Conservation (phyloP, 2,329 filamentous ascomycete species). For the Endocalyx cinctus region DNA sequence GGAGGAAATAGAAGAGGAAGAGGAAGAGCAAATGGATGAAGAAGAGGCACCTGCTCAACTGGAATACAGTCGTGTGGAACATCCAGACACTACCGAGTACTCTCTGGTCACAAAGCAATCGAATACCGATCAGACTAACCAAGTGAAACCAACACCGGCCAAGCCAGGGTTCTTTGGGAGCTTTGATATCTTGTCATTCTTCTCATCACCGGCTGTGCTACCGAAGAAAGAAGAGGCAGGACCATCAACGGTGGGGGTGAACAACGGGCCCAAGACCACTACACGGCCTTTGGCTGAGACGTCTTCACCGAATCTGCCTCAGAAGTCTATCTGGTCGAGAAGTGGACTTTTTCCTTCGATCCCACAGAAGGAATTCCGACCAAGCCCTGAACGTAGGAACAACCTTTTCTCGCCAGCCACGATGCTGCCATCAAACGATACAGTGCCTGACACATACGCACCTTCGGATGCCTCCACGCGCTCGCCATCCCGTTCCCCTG, state of each 20-base stretch:
- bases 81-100: constrained; percentile 33
- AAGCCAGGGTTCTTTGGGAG: constrained; percentile 24
- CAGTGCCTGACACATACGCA: constrained; percentile 22
- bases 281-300: constrained; percentile 10
- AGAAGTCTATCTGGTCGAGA: constrained; percentile 24
- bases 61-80: no score
- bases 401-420: constrained; percentile 33
- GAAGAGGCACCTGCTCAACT: no score
- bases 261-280: no score
- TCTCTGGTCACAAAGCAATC: constrained; percentile 36
- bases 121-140: constrained; percentile 13
- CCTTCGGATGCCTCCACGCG: no score
- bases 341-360: constrained; percentile 27
- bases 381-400: constrained; percentile 25
- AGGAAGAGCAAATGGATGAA: no score
- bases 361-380: constrained; percentile 29
- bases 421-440: constrained; percentile 17
- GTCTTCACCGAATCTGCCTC: constrained; percentile 10
- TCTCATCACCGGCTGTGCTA: constrained; percentile 49
- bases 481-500: constrained; percentile 6
- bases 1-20: constrained; percentile 1
- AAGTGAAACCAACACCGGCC: constrained; percentile 17
- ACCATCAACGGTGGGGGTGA: no score
- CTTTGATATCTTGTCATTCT: constrained; percentile 51
- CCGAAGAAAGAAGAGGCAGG: constrained; percentile 8